Conservation (phyloP, 192 early-diverging fungal species). For the Lobosporangium transversale region DNA sequence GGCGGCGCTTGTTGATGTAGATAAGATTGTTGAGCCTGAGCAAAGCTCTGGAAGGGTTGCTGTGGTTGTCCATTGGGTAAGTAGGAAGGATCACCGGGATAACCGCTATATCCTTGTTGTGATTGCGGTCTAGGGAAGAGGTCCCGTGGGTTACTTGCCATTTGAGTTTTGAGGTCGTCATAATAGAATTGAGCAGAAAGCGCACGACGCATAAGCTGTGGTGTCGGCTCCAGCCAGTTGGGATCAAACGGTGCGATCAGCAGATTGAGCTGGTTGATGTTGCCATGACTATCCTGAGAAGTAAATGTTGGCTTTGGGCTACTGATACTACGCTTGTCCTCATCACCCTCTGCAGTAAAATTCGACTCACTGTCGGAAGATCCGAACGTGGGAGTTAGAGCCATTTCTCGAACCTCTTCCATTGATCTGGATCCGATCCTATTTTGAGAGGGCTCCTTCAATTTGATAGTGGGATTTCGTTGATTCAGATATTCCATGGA, state of each 20-base stretch:
- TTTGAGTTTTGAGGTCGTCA: constrained; percentile 31
- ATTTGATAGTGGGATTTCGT: constrained; percentile 14
- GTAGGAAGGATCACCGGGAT: constrained; percentile 4
- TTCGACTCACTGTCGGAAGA: constrained; percentile 15
- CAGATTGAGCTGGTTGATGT: constrained; percentile 33
- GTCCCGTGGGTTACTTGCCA: constrained; percentile 13
- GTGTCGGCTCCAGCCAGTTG: constrained; percentile 42
- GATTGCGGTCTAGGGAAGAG: constrained; percentile 36
- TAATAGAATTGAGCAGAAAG: constrained; percentile 39
- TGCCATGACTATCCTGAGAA: constrained; percentile 38
- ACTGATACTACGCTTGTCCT: constrained; percentile 8
- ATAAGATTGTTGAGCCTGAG: constrained; percentile 1
- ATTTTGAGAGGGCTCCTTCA: constrained; percentile 16
- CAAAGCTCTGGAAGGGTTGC: constrained; percentile 21
- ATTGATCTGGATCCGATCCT: constrained; percentile 24
- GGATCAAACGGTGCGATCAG: constrained; percentile 47
- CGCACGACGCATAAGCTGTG: constrained; percentile 27
- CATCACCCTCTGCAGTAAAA: background rate
- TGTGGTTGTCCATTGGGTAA: constrained; percentile 4
- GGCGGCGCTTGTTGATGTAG: constrained; percentile 7
- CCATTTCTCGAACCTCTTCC: constrained; percentile 29
- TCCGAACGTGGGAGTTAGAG: background rate
- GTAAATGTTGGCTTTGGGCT: constrained; percentile 44
- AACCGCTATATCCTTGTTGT: constrained; percentile 11
- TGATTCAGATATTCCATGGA: constrained; percentile 30